Percentiles rank a stretch among this genome's conserved stretches.
Conservation (phyloP, 2,329 filamentous ascomycete species). For the Oidium heveae region DNA sequence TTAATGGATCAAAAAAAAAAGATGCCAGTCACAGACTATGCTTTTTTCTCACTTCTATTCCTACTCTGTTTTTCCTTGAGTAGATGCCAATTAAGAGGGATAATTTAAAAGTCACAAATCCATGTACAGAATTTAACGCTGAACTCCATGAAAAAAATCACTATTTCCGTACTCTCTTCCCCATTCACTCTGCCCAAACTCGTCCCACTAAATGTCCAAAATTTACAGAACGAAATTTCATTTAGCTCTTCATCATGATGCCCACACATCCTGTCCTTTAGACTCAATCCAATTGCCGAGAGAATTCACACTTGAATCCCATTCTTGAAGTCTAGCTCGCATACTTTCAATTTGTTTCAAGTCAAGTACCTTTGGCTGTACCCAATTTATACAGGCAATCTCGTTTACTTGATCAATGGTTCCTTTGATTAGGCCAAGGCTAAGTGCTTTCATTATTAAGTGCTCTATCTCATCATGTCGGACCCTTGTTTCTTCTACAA, state of each 20-base stretch:
- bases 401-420: conserved; percentile 92
- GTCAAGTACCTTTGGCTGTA: conserved; percentile 93
- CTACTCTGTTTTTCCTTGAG: no score
- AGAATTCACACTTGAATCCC: conserved; percentile 89
- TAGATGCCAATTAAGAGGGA: no score
- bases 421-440: conserved; percentile 65
- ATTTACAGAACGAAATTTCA: neutral
- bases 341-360: conserved; percentile 88
- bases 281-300: conserved; percentile 93
- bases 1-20: no score
- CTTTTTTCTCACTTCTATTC: no score
- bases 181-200: no score
- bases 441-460: conserved; percentile 96
- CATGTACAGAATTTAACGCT: no score
- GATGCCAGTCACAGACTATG: no score
- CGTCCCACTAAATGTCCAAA: no score
- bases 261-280: conserved; percentile 88
- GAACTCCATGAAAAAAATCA: no score
- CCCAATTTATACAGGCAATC: conserved; percentile 91
- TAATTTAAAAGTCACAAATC: no score
- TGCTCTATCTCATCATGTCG: conserved; percentile 83
- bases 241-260: conserved; percentile 28
- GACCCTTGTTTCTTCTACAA: conserved; percentile 81
- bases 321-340: conserved; percentile 68
- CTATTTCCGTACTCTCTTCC: no score